A percentile compares a stretch with the other conserved stretches of the same genome.
Conservation (phyloP, 768 basidiomycete species). For the Galerina marginata region DNA sequence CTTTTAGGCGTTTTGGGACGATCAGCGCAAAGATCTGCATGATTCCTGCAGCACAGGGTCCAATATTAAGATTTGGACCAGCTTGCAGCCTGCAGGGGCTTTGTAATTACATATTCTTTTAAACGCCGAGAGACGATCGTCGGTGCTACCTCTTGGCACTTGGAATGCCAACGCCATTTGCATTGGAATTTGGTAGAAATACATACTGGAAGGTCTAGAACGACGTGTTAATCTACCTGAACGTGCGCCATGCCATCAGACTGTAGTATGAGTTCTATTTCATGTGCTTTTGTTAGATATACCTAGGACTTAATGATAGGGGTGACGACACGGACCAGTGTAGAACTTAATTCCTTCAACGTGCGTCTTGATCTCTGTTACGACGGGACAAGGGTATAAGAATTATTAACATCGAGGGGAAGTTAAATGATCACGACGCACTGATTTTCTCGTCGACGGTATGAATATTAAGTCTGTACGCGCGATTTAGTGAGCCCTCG, state of each 20-base stretch:
- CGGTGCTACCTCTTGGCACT: neutral
- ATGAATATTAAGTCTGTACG: slow-evolving; percentile 31
- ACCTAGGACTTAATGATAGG: neutral
- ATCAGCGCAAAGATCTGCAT: too few relatives aligned
- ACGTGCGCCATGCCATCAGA: slow-evolving; percentile 3
- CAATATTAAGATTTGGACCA: too few relatives aligned
- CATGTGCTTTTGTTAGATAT: neutral
- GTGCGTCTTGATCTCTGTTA: slow-evolving; percentile 30
- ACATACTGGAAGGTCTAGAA: neutral
- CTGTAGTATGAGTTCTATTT: slow-evolving; percentile 15
- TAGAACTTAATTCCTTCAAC: slow-evolving; percentile 36
- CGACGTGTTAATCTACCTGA: neutral
- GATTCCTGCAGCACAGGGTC: too few relatives aligned
- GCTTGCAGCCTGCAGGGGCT: too few relatives aligned
- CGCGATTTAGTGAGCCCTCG: neutral
- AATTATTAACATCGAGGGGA: neutral
- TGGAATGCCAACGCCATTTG: too few relatives aligned
- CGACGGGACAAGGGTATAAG: neutral
- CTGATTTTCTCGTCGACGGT: slow-evolving; percentile 38
- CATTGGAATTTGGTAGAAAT: neutral
- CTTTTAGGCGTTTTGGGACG: neutral
- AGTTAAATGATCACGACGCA: slow-evolving; percentile 8
- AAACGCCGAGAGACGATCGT: neutral
- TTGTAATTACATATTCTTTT: too few relatives aligned
- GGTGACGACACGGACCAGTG: slow-evolving; percentile 24